These are phyloP conservation scores for Penicillium antarcticum DNA, from an alignment of 495 filamentous ascomycete genomes.

Conservation along the genomic window DNA sequence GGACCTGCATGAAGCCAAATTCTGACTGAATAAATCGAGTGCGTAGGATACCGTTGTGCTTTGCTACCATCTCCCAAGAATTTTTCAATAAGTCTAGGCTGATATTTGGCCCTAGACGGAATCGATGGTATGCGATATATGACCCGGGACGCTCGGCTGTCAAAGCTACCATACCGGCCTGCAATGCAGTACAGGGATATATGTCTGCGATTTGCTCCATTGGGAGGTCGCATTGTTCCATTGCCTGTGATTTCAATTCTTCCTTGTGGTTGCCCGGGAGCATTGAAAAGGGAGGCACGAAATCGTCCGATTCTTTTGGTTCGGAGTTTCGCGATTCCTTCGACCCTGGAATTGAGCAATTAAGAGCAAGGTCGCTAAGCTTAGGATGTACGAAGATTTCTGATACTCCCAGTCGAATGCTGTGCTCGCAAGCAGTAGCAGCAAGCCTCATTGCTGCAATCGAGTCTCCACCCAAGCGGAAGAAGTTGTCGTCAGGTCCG, in stretches of 20 bases:
- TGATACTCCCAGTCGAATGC: background rate
- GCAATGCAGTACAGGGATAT: slow-evolving; percentile 58
- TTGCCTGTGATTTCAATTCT: background rate
- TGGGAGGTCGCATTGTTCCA: slow-evolving; percentile 19
- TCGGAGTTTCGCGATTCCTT: too few relatives aligned
- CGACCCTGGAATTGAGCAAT: too few relatives aligned
- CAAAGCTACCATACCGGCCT: slow-evolving; percentile 53
- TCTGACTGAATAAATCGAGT: slow-evolving; percentile 34
- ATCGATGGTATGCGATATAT: slow-evolving; percentile 43
- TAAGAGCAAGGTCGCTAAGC: background rate
- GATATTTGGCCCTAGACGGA: background rate
- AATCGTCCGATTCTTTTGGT: background rate
- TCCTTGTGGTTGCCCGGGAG: too few relatives aligned
- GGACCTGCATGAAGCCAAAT: slow-evolving; percentile 1
- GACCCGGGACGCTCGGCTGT: slow-evolving; percentile 44
- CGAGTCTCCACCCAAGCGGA: background rate
- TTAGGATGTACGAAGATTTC: background rate
- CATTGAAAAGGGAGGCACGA: background rate
- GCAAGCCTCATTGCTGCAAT: background rate
- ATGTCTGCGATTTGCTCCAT: slow-evolving; percentile 47
- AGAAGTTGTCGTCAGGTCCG: background rate
- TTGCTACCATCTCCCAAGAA: slow-evolving; percentile 22
- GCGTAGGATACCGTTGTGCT: slow-evolving; percentile 29
- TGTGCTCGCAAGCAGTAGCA: background rate
- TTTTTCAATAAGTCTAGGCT: slow-evolving; percentile 25